A percentile compares a stretch with the other conserved stretches of the same genome.
Evolutionary conservation across 176 grass and related monocot species (phyloP).

Genomic region (Cenchrus purpureus): DNA sequence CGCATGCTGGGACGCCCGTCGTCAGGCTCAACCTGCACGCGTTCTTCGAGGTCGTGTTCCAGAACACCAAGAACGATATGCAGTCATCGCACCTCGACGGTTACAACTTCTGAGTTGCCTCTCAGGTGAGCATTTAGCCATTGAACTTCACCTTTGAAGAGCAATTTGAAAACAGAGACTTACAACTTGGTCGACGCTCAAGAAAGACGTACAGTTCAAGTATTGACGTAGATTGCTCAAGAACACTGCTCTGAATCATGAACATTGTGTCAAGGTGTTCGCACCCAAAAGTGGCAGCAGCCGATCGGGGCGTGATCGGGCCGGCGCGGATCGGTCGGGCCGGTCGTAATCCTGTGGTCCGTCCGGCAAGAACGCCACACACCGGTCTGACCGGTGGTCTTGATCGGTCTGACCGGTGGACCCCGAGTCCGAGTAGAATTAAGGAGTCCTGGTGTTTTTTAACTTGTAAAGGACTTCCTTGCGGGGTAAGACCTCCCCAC

Average conservation of each 20-base stretch:
- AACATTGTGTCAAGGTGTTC: not conserved
- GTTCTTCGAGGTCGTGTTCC: constrained; percentile 91
- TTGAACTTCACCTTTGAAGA: not conserved
- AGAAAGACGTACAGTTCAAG: constrained; percentile 84
- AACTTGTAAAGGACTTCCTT: too few relatives aligned
- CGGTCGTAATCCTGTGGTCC: too few relatives aligned
- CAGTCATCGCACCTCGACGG: constrained; percentile 92
- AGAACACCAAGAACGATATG: constrained; percentile 67
- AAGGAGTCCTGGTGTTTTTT: too few relatives aligned
- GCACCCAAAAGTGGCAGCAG: too few relatives aligned
- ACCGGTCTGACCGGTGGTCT: too few relatives aligned
- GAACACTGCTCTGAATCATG: constrained; percentile 16
- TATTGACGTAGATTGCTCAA: not conserved
- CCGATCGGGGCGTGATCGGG: too few relatives aligned
- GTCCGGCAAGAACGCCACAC: too few relatives aligned
- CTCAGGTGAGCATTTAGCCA: constrained; percentile 51
- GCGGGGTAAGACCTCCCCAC: too few relatives aligned
- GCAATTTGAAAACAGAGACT: not conserved
- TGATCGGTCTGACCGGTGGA: too few relatives aligned
- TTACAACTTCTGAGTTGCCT: constrained; percentile 81
- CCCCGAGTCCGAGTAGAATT: too few relatives aligned
- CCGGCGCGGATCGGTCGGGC: too few relatives aligned
- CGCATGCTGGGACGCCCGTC: constrained; percentile 56
- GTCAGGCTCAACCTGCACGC: constrained; percentile 68
- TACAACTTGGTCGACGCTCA: constrained; percentile 85